phyloP scores from a whole-genome alignment of 495 filamentous ascomycete species.

The Terfezia claveryi region DNA sequence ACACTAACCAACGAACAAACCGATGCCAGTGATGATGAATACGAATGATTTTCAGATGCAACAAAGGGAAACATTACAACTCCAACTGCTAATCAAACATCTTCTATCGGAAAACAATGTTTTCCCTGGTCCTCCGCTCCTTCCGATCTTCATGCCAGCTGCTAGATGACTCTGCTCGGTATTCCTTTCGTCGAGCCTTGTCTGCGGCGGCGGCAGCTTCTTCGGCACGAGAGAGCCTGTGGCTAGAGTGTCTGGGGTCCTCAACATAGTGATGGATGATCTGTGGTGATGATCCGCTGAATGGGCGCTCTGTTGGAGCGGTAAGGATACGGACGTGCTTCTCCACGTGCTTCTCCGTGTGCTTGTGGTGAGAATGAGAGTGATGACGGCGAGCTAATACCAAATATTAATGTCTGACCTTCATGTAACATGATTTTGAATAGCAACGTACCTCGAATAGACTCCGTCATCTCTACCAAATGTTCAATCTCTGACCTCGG shows the following conservation, averaged over 20 bases:
- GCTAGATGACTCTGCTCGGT: neutral
- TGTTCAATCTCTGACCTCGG: conserved; percentile 11
- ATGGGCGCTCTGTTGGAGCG: neutral
- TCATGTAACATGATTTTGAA: no score
- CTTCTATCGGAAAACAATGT: neutral
- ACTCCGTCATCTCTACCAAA: conserved; percentile 16
- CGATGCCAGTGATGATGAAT: no score
- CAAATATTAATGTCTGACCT: no score
- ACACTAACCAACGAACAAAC: no score
- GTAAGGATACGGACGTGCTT: neutral
- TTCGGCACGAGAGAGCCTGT: neutral
- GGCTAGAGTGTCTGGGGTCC: neutral
- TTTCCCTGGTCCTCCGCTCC: neutral
- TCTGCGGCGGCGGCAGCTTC: neutral
- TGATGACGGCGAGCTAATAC: neutral
- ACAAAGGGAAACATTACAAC: no score
- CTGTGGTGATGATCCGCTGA: no score
- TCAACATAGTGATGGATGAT: no score
- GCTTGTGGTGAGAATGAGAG: neutral
- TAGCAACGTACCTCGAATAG: conserved; percentile 17
- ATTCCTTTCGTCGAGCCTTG: neutral
- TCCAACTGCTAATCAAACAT: neutral
- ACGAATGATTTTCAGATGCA: no score
- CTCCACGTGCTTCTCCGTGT: neutral
- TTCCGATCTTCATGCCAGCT: neutral